These are phyloP conservation scores for Lepraria neglecta DNA, from an alignment of 495 filamentous ascomycete species.

Conservation along the genomic window DNA sequence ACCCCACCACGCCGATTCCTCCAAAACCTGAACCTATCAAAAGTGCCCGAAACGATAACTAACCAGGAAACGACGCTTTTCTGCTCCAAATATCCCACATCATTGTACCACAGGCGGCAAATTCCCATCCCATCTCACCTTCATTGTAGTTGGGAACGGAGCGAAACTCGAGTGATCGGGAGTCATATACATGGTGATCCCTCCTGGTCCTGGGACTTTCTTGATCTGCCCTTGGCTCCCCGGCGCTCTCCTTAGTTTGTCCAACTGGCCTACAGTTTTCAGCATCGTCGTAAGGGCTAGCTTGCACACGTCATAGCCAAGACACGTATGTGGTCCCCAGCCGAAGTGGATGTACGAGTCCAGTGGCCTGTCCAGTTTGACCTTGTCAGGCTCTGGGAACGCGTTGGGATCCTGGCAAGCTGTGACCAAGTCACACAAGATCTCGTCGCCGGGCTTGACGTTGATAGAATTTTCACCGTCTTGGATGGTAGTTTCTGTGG, in stretches of 20 bases:
- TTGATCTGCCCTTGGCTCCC: conserved; percentile 66
- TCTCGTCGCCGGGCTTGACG: conserved; percentile 42
- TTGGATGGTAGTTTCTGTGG: conserved; percentile 37
- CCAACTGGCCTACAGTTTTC: conserved; percentile 45
- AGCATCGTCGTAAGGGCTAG: conserved; percentile 58
- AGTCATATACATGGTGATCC: conserved; percentile 60
- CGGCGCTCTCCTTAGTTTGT: conserved; percentile 54
- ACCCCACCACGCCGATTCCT: not conserved
- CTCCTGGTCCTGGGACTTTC: conserved; percentile 50
- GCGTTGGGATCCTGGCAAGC: conserved; percentile 50
- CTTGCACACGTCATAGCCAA: conserved; percentile 52
- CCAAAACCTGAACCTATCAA: not conserved
- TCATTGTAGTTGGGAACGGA: conserved; percentile 63
- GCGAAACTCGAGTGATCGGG: conserved; percentile 63
- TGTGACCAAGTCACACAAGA: conserved; percentile 47
- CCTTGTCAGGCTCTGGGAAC: conserved; percentile 60
- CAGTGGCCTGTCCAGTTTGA: conserved; percentile 58
- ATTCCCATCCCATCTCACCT: conserved; percentile 45
- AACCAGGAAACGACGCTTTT: not conserved
- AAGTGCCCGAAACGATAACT: not conserved
- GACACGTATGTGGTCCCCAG: conserved; percentile 51
- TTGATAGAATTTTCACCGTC: conserved; percentile 39
- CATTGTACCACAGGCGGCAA: conserved; percentile 26
- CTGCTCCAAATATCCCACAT: not conserved
- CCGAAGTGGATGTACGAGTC: conserved; percentile 60